Percentiles rank a stretch among this genome's conserved stretches.
Conservation (phyloP, 768 basidiomycete genomes). For the Polyporus arcularius region DNA sequence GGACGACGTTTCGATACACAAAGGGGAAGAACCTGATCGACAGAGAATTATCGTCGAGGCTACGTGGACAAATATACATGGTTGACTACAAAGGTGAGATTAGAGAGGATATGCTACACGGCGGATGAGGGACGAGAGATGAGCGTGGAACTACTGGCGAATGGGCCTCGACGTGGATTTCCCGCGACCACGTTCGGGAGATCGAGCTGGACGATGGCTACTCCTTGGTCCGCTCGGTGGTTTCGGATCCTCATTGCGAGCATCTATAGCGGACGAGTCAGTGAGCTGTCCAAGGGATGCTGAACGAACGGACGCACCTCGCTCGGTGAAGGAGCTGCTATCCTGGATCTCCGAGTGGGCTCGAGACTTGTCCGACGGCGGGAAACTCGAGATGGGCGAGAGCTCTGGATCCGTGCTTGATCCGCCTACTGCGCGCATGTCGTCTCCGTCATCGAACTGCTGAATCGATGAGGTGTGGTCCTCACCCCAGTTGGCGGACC, state of each 20-base stretch:
- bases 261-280: too few species aligned
- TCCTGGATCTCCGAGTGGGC: background rate
- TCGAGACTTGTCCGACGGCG: background rate
- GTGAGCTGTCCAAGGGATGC: too few species aligned
- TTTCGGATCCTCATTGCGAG: too few species aligned
- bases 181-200: too few species aligned
- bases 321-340: background rate
- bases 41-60: too few species aligned
- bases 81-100: too few species aligned
- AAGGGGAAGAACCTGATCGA: too few species aligned
- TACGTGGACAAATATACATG: too few species aligned
- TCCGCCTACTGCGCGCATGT: background rate
- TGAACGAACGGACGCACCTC: background rate
- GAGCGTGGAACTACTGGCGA: background rate
- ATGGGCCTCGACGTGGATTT: background rate
- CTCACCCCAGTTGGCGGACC: too few species aligned
- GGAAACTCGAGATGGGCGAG: conserved; percentile 1
- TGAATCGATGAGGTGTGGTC: background rate
- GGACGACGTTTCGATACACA: too few species aligned
- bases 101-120: background rate
- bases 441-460: background rate
- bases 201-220: too few species aligned
- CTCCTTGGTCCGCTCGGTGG: too few species aligned
- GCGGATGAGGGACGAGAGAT: background rate
- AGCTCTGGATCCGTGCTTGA: background rate